phyloP scores from a whole-genome alignment of 805 yeast genomes.

The Cyberlindnera americana region DNA sequence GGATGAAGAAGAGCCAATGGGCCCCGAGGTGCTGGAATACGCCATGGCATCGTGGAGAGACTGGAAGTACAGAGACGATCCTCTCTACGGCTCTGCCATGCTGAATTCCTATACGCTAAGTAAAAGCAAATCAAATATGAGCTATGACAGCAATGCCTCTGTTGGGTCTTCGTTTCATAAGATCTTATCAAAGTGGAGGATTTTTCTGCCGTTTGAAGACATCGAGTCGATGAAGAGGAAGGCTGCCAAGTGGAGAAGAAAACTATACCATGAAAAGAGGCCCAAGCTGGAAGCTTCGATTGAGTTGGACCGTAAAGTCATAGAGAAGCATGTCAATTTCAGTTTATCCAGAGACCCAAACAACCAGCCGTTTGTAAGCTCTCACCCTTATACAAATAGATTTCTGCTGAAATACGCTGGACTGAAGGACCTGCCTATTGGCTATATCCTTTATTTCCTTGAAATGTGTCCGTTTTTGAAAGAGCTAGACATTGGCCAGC shows the following conservation, averaged over 20 bases:
- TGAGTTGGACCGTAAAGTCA: too few species aligned
- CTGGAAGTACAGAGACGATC: conserved; percentile 78
- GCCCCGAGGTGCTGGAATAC: conserved; percentile 21
- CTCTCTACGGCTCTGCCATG: conserved; percentile 47
- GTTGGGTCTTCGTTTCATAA: conserved; percentile 17
- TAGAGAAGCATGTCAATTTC: conserved; percentile 10
- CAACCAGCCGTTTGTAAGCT: conserved; percentile 32
- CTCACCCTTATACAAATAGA: conserved; percentile 61
- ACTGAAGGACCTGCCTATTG: conserved; percentile 76
- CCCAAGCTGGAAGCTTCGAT: conserved; percentile 2
- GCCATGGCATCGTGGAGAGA: conserved; percentile 87
- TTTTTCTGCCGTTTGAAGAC: conserved; percentile 2
- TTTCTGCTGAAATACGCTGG: conserved; percentile 59
- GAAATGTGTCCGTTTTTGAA: conserved; percentile 62
- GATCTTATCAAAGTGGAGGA: conserved; percentile 9
- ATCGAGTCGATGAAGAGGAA: conserved; percentile 7
- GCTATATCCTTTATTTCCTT: conserved; percentile 65
- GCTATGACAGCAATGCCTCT: conserved; percentile 20
- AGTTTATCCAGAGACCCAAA: conserved; percentile 18
- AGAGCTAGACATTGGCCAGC: conserved; percentile 52
- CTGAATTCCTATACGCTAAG: conserved; percentile 30
- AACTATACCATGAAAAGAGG: neutral
- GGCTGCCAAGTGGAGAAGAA: conserved; percentile 8
- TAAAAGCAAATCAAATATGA: conserved; percentile 24
- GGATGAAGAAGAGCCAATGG: conserved; percentile 13